Conservation (phyloP, 2,329 filamentous ascomycete species). For the Aspergillus costaricaensis region DNA sequence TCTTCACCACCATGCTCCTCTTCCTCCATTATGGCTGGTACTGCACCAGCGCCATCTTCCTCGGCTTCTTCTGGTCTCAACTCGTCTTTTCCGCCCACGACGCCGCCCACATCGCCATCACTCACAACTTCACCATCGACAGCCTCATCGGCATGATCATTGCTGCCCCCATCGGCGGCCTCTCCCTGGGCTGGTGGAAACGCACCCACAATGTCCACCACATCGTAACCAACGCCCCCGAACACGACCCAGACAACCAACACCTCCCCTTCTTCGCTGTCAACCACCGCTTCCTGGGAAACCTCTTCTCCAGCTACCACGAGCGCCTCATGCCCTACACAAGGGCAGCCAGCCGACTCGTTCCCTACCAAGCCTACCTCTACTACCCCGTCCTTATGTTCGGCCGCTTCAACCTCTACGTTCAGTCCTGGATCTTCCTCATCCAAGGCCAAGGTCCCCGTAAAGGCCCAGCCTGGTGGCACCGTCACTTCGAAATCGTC, state of each 20-base stretch:
- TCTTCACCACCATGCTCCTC: slow-evolving; percentile 53
- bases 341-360: slow-evolving; percentile 64
- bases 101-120: slow-evolving; percentile 94
- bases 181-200: slow-evolving; percentile 96
- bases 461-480: slow-evolving; percentile 77
- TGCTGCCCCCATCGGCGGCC: slow-evolving; percentile 80
- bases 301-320: slow-evolving; percentile 76
- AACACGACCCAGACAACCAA: slow-evolving; percentile 93
- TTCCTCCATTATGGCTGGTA: slow-evolving; percentile 67
- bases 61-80: slow-evolving; percentile 89
- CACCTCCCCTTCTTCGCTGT: slow-evolving; percentile 85
- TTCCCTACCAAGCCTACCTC: slow-evolving; percentile 72
- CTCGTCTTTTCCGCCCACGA: slow-evolving; percentile 90
- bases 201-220: slow-evolving; percentile 93
- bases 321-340: slow-evolving; percentile 77
- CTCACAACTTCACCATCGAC: slow-evolving; percentile 80
- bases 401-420: slow-evolving; percentile 84
- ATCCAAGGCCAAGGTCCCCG: slow-evolving; percentile 67
- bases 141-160: slow-evolving; percentile 83
- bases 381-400: slow-evolving; percentile 80
- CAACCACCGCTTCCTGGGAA: slow-evolving; percentile 76
- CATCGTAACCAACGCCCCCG: slow-evolving; percentile 88
- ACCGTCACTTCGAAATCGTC: slow-evolving; percentile 71
- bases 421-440: slow-evolving; percentile 77
- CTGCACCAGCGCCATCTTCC: slow-evolving; percentile 65